These are phyloP conservation scores for Drechslerella dactyloides DNA, from an alignment of 2,329 filamentous ascomycete species.

Conservation along the genomic window DNA sequence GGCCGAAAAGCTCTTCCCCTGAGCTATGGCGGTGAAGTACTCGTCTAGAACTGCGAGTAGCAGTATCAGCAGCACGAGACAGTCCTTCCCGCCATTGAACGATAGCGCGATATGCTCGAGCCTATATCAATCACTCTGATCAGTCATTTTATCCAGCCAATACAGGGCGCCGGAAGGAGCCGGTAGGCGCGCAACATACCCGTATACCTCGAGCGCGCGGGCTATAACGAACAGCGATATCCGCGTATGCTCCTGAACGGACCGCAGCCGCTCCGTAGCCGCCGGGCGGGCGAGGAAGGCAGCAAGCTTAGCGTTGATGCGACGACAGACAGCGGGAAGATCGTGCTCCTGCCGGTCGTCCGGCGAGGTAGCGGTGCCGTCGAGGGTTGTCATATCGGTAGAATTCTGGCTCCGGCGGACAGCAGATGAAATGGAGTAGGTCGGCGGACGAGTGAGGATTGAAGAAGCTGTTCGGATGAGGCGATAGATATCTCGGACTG, in stretches of 20 bases:
- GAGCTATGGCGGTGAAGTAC: conserved; percentile 55
- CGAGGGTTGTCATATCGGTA: conserved; percentile 24
- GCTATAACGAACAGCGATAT: conserved; percentile 75
- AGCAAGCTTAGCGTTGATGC: conserved; percentile 67
- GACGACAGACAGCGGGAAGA: conserved; percentile 59
- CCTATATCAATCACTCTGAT: conserved; percentile 62
- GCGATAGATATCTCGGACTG: no score
- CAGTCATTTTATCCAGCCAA: no score
- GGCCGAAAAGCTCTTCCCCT: conserved; percentile 21
- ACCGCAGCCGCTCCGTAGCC: conserved; percentile 64
- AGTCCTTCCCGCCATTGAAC: conserved; percentile 98
- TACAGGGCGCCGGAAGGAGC: no score
- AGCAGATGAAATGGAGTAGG: background rate
- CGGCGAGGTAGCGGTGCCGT: conserved; percentile 10
- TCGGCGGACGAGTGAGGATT: no score
- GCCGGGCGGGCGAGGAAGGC: conserved; percentile 70
- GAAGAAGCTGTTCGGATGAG: no score
- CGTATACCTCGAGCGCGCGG: conserved; percentile 76
- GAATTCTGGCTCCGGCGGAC: background rate
- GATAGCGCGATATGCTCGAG: conserved; percentile 82
- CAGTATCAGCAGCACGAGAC: conserved; percentile 85
- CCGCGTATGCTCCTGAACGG: conserved; percentile 76
- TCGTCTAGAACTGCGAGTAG: conserved; percentile 71
- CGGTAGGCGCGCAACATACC: conserved; percentile 63
- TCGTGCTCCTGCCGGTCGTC: conserved; percentile 18